Base-by-base conservation (phyloP, 345 rosid species). In the Erucastrum elatum region DNA sequence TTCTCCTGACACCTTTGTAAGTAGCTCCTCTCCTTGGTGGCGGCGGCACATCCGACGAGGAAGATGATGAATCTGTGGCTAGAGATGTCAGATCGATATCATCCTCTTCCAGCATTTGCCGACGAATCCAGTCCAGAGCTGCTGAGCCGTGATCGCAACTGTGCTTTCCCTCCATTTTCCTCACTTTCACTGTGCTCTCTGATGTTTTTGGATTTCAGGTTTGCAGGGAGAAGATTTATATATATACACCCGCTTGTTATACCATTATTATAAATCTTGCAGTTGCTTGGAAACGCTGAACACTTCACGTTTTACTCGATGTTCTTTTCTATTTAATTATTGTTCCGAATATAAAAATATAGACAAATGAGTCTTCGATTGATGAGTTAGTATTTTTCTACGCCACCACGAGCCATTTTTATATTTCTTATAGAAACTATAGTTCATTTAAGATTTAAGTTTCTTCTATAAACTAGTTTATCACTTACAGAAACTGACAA, bases 1-100 rank as follows among this genome's bases (percentile, higher is more conserved):
- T 29, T 64, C 87, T 81, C 79, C 81, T 80, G 16, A 84, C 84
- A 8, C 85, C 84, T 25, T 29, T 77, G 56, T 62, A 77, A 51
- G 35, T 77, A 26, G 10, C 70, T 9, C 80, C 70, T 51, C 70
- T 69, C 21, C 64, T 39, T 49, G 80, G 70, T 21, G 5, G 17
- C 7, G 9, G 12, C 10, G 68, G 16, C 31, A 29, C 31, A 29
- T 29, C 31, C 2, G 59, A 30, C 0, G 64, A 59, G 1, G 64
- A 60, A 1, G 61, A 53, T 27, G 64, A 61, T 29, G 65, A 29
- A 59, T 59, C 64, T 26, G 29, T 60, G 64, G 34, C 67, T 8
- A 30, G 10, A 21, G 67, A 58, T 4, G 17, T 16, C 10, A 25
- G 41, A 63, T 70, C 31, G 5, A n/a, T 5, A 0, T 70, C 70